A percentile compares a stretch with the other conserved stretches of the same genome.
Evolutionary conservation across 352 stramenopile genomes (phyloP).

Genomic region (Phytophthora sojae): DNA sequence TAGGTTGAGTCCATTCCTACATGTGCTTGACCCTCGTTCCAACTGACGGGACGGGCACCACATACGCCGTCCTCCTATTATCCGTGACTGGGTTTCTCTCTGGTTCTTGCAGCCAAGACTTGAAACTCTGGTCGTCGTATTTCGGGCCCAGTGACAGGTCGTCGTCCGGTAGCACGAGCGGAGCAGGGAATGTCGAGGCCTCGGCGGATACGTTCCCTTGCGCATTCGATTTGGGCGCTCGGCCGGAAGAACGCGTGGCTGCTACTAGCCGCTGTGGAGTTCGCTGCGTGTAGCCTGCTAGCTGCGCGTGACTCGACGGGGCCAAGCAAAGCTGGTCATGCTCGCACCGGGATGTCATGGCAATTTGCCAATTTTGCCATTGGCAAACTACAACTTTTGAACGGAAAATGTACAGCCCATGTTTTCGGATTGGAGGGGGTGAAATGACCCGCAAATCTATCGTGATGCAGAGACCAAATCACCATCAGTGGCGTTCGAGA

Average conservation of each 20-base stretch:
- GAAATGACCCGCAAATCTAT: too few relatives aligned
- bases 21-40: slow-evolving; percentile 22
- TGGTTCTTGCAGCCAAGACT: slow-evolving; percentile 26
- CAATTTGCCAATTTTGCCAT: too few relatives aligned
- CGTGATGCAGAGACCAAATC: too few relatives aligned
- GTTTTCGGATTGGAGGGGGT: too few relatives aligned
- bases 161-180: slow-evolving; percentile 23
- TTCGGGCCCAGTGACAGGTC: slow-evolving; percentile 29
- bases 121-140: slow-evolving; percentile 30
- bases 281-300: slow-evolving; percentile 16
- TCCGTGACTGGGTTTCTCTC: slow-evolving; percentile 28
- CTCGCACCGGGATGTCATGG: slow-evolving; percentile 11
- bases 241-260: slow-evolving; percentile 9
- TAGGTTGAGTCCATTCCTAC: slow-evolving; percentile 24
- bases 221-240: slow-evolving; percentile 14
- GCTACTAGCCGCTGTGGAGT: slow-evolving; percentile 18
- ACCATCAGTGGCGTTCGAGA: too few relatives aligned
- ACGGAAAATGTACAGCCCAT: too few relatives aligned
- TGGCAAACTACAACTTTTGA: too few relatives aligned
- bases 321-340: slow-evolving; percentile 19
- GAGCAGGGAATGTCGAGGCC: slow-evolving; percentile 19
- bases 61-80: slow-evolving; percentile 28
- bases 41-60: slow-evolving; percentile 26
- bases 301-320: slow-evolving; percentile 22
- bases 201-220: not conserved